Percentiles rank a stretch among this genome's conserved stretches.
phyloP scores from a whole-genome alignment of 352 stramenopile genomes.

The Blastocystis hominis region DNA sequence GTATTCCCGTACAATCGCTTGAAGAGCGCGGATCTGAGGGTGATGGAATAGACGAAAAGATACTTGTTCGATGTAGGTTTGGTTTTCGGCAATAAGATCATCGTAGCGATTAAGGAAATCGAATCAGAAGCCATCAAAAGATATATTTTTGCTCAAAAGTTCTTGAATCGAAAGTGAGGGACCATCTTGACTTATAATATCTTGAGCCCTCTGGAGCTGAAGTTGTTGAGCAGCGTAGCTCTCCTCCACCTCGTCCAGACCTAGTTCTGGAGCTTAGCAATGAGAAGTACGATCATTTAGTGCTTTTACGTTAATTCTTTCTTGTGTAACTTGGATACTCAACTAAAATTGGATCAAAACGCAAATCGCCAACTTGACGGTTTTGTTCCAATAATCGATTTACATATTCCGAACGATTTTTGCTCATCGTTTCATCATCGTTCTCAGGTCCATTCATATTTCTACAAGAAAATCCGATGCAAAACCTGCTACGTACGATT shows the following conservation, averaged over 20 bases:
- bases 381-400: slow-evolving; percentile 42
- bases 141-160: slow-evolving; percentile 38
- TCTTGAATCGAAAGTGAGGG: slow-evolving; percentile 2
- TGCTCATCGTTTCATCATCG: slow-evolving; percentile 50
- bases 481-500: not conserved
- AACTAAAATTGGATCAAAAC: not conserved
- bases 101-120: slow-evolving; percentile 19
- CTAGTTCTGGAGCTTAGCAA: not conserved
- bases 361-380: not conserved
- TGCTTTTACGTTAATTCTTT: slow-evolving; percentile 42
- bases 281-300: slow-evolving; percentile 30
- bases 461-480: not conserved
- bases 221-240: not conserved
- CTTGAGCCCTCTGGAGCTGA: not conserved
- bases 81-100: slow-evolving; percentile 20
- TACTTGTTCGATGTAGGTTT: slow-evolving; percentile 52
- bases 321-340: slow-evolving; percentile 33
- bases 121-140: not conserved
- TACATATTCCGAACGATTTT: slow-evolving; percentile 48
- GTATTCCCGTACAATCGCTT: slow-evolving; percentile 44
- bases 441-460: slow-evolving; percentile 29
- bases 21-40: slow-evolving; percentile 23
- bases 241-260: slow-evolving; percentile 30
- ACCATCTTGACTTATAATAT: slow-evolving; percentile 33
- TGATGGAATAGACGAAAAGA: not conserved